Evolutionary conservation across 306 rosid species (phyloP).

Genomic region (Prinsepia uniflora): DNA sequence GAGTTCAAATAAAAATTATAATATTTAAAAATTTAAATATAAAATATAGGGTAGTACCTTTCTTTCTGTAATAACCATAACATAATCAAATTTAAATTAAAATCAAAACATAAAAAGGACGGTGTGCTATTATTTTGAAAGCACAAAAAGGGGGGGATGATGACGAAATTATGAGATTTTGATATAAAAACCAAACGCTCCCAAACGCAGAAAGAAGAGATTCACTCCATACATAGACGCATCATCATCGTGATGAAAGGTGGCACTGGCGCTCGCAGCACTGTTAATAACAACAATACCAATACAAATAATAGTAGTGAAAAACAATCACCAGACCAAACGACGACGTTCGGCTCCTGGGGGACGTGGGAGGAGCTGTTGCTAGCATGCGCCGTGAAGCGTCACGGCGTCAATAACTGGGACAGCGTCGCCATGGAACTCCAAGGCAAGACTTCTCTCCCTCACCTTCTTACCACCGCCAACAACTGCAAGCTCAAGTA

Average conservation of each 20-base stretch:
- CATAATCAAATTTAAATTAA: not conserved
- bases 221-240: not conserved
- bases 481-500: constrained; percentile 54
- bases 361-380: constrained; percentile 80
- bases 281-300: not conserved
- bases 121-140: not conserved
- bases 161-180: not conserved
- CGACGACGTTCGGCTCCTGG: constrained; percentile 36
- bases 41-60: too few relatives aligned
- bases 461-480: constrained; percentile 51
- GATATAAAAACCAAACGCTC: not conserved
- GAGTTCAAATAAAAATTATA: too few relatives aligned
- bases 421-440: constrained; percentile 60
- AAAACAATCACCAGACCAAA: not conserved
- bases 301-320: not conserved
- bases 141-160: constrained; percentile 22
- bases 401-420: constrained; percentile 76
- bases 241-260: constrained; percentile 5
- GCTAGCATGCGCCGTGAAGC: constrained; percentile 64
- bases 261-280: not conserved
- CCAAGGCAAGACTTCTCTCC: constrained; percentile 52
- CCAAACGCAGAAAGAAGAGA: not conserved
- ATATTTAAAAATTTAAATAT: too few relatives aligned
- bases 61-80: too few relatives aligned
- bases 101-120: not conserved